Conservation (phyloP, 2,329 filamentous ascomycete genomes). For the Colletotrichum orchidophilum region DNA sequence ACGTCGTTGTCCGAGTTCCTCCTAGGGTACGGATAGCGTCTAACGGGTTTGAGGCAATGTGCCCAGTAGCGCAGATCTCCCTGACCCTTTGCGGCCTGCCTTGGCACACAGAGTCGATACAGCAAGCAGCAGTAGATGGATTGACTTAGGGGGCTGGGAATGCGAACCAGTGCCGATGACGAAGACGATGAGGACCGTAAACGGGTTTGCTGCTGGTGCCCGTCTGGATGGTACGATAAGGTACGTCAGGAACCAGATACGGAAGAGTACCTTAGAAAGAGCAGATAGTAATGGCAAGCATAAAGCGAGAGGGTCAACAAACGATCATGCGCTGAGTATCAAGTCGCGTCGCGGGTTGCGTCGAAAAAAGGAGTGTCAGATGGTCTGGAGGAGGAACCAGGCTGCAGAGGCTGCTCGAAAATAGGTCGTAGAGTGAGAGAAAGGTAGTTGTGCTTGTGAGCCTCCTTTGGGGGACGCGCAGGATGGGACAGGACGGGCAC, state of each 20-base stretch:
- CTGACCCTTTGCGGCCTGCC: neutral
- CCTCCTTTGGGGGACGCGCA: neutral
- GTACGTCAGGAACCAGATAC: neutral
- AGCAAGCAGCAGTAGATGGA: neutral
- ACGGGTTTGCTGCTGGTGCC: neutral
- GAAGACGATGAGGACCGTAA: slow-evolving; percentile 23
- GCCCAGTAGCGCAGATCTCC: slow-evolving; percentile 29
- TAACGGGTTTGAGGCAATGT: slow-evolving; percentile 22
- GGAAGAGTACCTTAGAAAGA: neutral
- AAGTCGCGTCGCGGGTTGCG: neutral
- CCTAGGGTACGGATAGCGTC: slow-evolving; percentile 11
- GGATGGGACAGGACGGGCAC: slow-evolving; percentile 1
- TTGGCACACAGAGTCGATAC: slow-evolving; percentile 12
- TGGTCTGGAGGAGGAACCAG: slow-evolving; percentile 5
- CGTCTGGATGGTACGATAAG: neutral
- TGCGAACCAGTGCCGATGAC: slow-evolving; percentile 16
- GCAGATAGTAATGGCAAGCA: slow-evolving; percentile 1
- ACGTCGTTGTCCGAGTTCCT: neutral
- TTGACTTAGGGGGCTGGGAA: neutral
- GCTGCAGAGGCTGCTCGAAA: neutral
- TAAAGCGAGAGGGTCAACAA: slow-evolving; percentile 10
- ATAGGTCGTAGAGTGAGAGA: neutral
- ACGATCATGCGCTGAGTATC: slow-evolving; percentile 16
- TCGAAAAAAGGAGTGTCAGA: slow-evolving; percentile 23
- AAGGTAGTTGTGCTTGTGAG: slow-evolving; percentile 16